These are phyloP conservation scores for Aureobasidium namibiae DNA, from an alignment of 2,329 filamentous ascomycete genomes.

Conservation along the genomic window DNA sequence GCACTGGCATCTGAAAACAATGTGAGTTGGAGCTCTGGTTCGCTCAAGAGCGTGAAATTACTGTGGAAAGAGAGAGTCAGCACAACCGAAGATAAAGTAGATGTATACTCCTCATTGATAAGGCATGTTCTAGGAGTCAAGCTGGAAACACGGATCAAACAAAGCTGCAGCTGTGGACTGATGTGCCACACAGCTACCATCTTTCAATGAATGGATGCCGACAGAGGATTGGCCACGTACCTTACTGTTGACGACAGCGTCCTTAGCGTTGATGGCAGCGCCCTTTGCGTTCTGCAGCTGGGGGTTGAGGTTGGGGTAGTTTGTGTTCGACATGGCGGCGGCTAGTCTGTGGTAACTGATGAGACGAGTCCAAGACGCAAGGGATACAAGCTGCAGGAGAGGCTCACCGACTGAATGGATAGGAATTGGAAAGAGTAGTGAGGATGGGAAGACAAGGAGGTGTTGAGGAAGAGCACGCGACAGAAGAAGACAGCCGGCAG, in stretches of 20 bases:
- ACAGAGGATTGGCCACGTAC: constrained; percentile 29
- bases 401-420: constrained; percentile 2
- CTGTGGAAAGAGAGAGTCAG: constrained; percentile 24
- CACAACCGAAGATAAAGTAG: background rate
- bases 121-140: background rate
- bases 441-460: background rate
- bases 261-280: constrained; percentile 27
- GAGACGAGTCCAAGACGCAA: background rate
- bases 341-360: background rate
- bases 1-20: constrained; percentile 36
- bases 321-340: constrained; percentile 6
- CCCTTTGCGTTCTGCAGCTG: constrained; percentile 21
- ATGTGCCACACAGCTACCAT: constrained; percentile 23
- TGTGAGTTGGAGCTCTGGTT: constrained; percentile 14
- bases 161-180: constrained; percentile 14
- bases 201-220: constrained; percentile 15
- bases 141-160: background rate
- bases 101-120: background rate
- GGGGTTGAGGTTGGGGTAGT: constrained; percentile 27
- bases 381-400: background rate
- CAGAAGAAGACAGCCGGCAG: background rate
- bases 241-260: constrained; percentile 35
- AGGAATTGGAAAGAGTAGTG: background rate
- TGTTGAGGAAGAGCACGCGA: constrained; percentile 8
- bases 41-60: background rate